Base-by-base conservation (phyloP, 2,329 filamentous ascomycete genomes). In the Clonostachys byssicola region DNA sequence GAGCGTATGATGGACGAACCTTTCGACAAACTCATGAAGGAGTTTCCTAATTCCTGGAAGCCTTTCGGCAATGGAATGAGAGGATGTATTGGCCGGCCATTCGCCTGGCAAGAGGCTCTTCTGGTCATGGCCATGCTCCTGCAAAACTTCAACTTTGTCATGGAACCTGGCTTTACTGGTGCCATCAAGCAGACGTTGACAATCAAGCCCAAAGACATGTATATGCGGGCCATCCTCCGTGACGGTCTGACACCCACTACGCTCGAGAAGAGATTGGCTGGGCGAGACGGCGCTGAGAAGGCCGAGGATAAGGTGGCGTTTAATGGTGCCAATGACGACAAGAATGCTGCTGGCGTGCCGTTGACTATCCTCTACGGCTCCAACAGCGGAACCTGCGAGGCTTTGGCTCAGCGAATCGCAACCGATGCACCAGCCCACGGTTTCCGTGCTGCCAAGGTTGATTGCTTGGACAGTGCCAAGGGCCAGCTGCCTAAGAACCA, bases 311-410 rank as follows among this genome's bases (percentile, higher is more conserved):
- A 46, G 13, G 35, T 12, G n/a, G 17, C 14, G 8, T 14, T 12
- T 34, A 40, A 40, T 18, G 41, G 33, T 3, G 40, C n/a, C 40
- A 35, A 17, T 16, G 46, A 44, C n/a, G 44, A 23, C 5, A 17
- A 17, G 9, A 13, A n/a, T 9, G 18, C 6, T 20, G 18, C 45
- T 12, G 65, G 64, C 18, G 71, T 70, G 49, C 74, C 73, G 0
- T 62, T 92, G 52, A 77, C 77, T n/a, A 77, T 92, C 17, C 77
- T 84, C 40, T 91, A 88, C 57, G 88, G 88, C 3, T 87, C 83
- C 16, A 89, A 89, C 58, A 83, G 81, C 3, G 87, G 87, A 1
- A 91, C 87, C 2, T 91, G 87, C 60, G 84, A 90, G 61, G 73
- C 81, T 2, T 73, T 90, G 42, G 82, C 86, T 1, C 77, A 85